Evolutionary conservation across 768 basidiomycete genomes (phyloP), one percentile per base, ranked within the genome.

Genomic region (Rubroboletus satanas): DNA sequence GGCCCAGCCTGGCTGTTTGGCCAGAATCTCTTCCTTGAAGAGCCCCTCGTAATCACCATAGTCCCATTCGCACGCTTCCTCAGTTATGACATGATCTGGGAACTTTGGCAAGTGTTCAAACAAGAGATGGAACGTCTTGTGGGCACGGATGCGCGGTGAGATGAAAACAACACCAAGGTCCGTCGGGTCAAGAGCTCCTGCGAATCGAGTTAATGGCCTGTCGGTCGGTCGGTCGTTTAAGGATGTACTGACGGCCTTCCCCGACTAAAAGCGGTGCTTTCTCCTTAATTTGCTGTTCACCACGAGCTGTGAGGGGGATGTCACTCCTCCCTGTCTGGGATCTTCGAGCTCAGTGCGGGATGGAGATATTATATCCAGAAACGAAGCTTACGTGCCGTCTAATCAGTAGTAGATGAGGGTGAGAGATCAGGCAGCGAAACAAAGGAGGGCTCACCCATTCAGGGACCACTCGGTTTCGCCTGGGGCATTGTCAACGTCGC

Each of bases 381-480:
- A 39, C 29, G 18, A 21, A 70, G 31, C 81, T 15, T 66, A 85
- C 87, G 68, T 87, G 86, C 57, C 87, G 81, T 62, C 86, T 87
- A 58, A 45, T 23, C 21, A 12, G 39, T 38, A 26, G 38, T 38
- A 29, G 38, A 54, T 36, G 57, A 49, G 51, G 51, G 54, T 63
- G 33, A 49, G 37, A 42, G 47, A 35, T 37, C 1, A 5, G 46
- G 31, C 9, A 1, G 21, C 5, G 4, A 15, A 49, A 33, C 45
- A 42, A 9, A 35, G 21, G 33, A 48, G 28, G 52, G 15, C 82
- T 69, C 53, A 86, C 83, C 93, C 93, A 62, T 88, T 93, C 42
- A 87, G 64, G 17, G 90, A 91, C 93, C 94, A 98, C 69, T 95
- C 94, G 2, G 95, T 98, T 75, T 97, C 89, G 32, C 93, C 90